Evolutionary conservation across 2,329 filamentous ascomycete genomes (phyloP).

Genomic region (Cephalotrichum gorgonifer): DNA sequence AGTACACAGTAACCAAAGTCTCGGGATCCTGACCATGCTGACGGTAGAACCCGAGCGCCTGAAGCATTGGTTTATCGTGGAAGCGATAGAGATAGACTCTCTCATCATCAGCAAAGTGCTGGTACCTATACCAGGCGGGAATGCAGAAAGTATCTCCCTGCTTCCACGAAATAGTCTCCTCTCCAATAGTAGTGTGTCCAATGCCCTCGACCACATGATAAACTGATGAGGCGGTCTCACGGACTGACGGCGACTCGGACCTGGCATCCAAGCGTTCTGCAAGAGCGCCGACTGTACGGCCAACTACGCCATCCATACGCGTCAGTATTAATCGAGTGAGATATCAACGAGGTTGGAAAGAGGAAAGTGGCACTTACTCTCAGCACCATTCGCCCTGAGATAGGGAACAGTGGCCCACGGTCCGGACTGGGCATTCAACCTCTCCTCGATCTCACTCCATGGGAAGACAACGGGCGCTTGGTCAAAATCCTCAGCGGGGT

Average conservation of each 20-base stretch:
- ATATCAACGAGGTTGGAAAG: neutral
- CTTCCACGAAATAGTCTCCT: constrained; percentile 29
- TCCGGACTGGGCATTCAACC: constrained; percentile 24
- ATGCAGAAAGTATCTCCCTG: constrained; percentile 44
- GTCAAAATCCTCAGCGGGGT: constrained; percentile 29
- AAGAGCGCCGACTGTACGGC: constrained; percentile 32
- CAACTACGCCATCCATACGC: constrained; percentile 24
- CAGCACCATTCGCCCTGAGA: constrained; percentile 17
- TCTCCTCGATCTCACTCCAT: constrained; percentile 32
- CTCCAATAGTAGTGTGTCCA: constrained; percentile 29
- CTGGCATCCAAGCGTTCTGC: constrained; percentile 32
- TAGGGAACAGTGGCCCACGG: constrained; percentile 20
- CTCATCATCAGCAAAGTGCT: constrained; percentile 28
- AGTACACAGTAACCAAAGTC: too few relatives aligned
- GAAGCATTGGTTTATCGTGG: constrained; percentile 44
- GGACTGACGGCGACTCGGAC: constrained; percentile 21
- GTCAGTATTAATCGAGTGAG: too few relatives aligned
- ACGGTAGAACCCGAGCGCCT: constrained; percentile 38
- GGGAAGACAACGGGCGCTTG: constrained; percentile 35
- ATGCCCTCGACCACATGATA: constrained; percentile 40
- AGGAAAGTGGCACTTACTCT: constrained; percentile 13
- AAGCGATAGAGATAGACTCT: constrained; percentile 41
- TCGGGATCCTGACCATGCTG: constrained; percentile 26
- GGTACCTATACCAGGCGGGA: constrained; percentile 38
- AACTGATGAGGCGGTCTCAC: constrained; percentile 40